A percentile compares a stretch with the other conserved stretches of the same genome.
These are phyloP conservation scores for Pochonia chlamydosporia DNA, from an alignment of 2,329 filamentous ascomycete species.

Conservation along the genomic window DNA sequence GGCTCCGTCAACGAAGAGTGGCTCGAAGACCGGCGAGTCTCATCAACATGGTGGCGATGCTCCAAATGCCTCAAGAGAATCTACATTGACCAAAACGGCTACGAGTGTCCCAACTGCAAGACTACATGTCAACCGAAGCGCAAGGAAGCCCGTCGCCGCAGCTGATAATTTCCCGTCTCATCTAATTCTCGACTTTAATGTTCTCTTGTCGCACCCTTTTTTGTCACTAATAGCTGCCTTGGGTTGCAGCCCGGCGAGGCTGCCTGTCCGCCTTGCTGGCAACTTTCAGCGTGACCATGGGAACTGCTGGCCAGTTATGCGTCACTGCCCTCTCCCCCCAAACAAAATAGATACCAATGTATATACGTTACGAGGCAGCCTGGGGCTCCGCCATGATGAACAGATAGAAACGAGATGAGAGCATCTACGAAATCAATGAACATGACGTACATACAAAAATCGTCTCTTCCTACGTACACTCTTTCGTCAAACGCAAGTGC, in stretches of 20 bases:
- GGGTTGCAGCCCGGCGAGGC: not conserved
- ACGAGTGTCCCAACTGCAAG: slow-evolving; percentile 42
- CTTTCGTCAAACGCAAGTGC: too few species aligned
- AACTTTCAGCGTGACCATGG: not conserved
- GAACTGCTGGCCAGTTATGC: slow-evolving; percentile 1
- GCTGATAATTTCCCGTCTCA: too few species aligned
- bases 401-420: not conserved
- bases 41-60: slow-evolving; percentile 48
- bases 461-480: too few species aligned
- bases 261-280: not conserved
- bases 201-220: too few species aligned
- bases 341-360: not conserved
- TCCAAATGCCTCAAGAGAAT: slow-evolving; percentile 44
- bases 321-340: not conserved
- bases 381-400: not conserved
- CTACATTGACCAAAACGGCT: slow-evolving; percentile 31
- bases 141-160: slow-evolving; percentile 26
- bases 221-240: not conserved
- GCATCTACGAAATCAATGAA: not conserved
- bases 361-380: not conserved
- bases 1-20: slow-evolving; percentile 29
- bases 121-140: slow-evolving; percentile 38
- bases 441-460: not conserved
- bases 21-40: slow-evolving; percentile 32
- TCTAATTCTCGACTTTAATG: too few species aligned